Percentiles rank a stretch among this genome's conserved stretches.
Evolutionary conservation across 2,329 filamentous ascomycete genomes (phyloP).

Genomic region (Aspergillus aculeatinus): DNA sequence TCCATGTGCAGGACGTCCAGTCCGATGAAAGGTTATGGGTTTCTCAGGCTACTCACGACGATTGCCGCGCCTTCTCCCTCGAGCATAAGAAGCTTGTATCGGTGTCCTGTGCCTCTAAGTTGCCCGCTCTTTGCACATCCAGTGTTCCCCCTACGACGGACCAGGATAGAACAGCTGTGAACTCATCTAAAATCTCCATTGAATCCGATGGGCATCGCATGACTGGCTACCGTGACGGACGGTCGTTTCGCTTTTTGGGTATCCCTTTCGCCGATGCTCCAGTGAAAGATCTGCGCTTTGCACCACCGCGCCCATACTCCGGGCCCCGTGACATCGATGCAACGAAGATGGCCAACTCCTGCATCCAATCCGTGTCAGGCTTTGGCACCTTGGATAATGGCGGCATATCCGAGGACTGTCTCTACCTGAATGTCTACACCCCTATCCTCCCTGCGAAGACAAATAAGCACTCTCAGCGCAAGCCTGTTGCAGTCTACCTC

Average conservation of each 20-base stretch:
- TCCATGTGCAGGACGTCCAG: conserved; percentile 16
- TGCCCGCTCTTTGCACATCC: conserved; percentile 25
- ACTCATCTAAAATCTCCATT: conserved; percentile 22
- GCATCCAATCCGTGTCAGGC: conserved; percentile 22
- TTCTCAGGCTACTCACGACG: background rate
- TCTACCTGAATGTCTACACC: conserved; percentile 38
- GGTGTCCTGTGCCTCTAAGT: conserved; percentile 15
- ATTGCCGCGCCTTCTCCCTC: conserved; percentile 22
- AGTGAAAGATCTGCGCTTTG: conserved; percentile 45
- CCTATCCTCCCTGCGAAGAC: conserved; percentile 26
- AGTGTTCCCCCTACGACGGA: conserved; percentile 23
- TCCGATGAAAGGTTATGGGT: conserved; percentile 20
- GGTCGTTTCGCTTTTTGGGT: conserved; percentile 44
- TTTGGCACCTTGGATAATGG: conserved; percentile 15
- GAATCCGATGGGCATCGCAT: conserved; percentile 18
- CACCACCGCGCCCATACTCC: conserved; percentile 33
- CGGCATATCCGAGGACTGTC: conserved; percentile 34
- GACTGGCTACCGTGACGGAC: conserved; percentile 29
- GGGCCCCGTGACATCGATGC: conserved; percentile 32
- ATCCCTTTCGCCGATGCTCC: conserved; percentile 52
- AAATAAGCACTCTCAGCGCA: conserved; percentile 12
- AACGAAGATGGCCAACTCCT: conserved; percentile 20
- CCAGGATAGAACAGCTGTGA: conserved; percentile 12
- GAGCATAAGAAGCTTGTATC: conserved; percentile 9
- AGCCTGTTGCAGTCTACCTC: conserved; percentile 33